These are phyloP conservation scores for Plasmodium gallinaceum DNA, from an alignment of 169 alveolate species.

Conservation along the genomic window DNA sequence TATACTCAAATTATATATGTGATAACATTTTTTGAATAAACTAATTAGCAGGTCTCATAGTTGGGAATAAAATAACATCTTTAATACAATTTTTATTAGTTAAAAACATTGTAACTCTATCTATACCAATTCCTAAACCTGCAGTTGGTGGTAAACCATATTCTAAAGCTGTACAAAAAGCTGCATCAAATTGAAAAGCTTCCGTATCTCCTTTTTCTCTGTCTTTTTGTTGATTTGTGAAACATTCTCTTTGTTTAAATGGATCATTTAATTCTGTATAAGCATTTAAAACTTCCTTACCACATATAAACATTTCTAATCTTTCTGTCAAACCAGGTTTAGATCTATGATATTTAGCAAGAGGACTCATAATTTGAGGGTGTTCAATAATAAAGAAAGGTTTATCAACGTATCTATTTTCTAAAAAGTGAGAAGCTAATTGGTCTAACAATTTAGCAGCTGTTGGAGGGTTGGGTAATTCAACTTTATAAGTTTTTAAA, in stretches of 20 bases:
- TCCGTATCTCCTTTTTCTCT: conserved; percentile 88
- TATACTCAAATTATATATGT: neutral
- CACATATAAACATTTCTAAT: conserved; percentile 97
- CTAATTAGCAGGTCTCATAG: conserved; percentile 50
- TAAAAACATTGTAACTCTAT: conserved; percentile 95
- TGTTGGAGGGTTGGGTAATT: conserved; percentile 85
- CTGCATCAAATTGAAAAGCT: conserved; percentile 93
- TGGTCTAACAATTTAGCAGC: conserved; percentile 74
- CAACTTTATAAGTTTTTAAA: conserved; percentile 81
- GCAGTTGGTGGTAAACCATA: conserved; percentile 98
- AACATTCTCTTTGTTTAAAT: conserved; percentile 94
- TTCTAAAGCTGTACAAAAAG: conserved; percentile 93
- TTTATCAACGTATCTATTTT: conserved; percentile 90
- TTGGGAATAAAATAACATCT: conserved; percentile 79
- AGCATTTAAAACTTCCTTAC: conserved; percentile 98
- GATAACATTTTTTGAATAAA: neutral
- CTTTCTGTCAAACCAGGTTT: conserved; percentile 95
- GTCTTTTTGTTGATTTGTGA: conserved; percentile 90
- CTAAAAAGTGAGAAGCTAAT: conserved; percentile 93
- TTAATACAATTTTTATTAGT: conserved; percentile 93
- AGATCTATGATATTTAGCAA: conserved; percentile 97
- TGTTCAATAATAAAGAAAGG: conserved; percentile 97
- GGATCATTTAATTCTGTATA: conserved; percentile 99
- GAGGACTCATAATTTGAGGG: conserved; percentile 99
- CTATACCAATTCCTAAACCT: conserved; percentile 98